A percentile compares a stretch with the other conserved stretches of the same genome.
phyloP scores from a whole-genome alignment of 2,329 filamentous ascomycete species.

The Beauveria sp. region DNA sequence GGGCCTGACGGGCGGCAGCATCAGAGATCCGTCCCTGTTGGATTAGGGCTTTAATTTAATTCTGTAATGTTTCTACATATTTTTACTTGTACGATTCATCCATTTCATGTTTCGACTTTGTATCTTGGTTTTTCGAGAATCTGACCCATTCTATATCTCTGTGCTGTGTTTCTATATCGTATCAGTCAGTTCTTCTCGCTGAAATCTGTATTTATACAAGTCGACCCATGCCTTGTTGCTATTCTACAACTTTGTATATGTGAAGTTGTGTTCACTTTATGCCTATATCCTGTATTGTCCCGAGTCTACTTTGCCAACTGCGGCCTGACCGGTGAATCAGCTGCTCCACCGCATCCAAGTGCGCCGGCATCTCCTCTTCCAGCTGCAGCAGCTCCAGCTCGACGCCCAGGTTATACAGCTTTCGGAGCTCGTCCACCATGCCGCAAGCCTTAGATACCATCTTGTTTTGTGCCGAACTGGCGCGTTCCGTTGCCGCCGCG shows the following conservation, averaged over 20 bases:
- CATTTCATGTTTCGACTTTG: neutral
- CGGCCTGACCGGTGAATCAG: neutral
- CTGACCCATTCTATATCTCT: too few relatives aligned
- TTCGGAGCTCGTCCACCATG: neutral
- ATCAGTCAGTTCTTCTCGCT: too few relatives aligned
- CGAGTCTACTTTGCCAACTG: neutral
- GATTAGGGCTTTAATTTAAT: neutral
- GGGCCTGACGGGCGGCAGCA: neutral
- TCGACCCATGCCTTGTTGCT: too few relatives aligned
- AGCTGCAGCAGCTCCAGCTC: neutral
- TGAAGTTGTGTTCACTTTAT: too few relatives aligned
- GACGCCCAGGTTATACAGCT: neutral
- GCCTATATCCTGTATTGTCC: too few relatives aligned
- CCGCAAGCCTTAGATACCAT: neutral
- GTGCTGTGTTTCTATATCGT: too few relatives aligned
- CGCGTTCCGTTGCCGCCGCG: neutral
- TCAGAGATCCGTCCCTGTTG: neutral
- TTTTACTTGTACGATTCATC: too few relatives aligned
- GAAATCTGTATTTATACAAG: too few relatives aligned
- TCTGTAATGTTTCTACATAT: too few relatives aligned
- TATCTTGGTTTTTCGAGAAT: too few relatives aligned
- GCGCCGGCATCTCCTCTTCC: neutral
- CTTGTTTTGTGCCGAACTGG: neutral
- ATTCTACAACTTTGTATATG: neutral
- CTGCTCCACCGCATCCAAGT: neutral